Percentiles rank a stretch among this genome's conserved stretches.
phyloP scores from a whole-genome alignment of 768 basidiomycete genomes.

The Leucocoprinus birnbaumii region DNA sequence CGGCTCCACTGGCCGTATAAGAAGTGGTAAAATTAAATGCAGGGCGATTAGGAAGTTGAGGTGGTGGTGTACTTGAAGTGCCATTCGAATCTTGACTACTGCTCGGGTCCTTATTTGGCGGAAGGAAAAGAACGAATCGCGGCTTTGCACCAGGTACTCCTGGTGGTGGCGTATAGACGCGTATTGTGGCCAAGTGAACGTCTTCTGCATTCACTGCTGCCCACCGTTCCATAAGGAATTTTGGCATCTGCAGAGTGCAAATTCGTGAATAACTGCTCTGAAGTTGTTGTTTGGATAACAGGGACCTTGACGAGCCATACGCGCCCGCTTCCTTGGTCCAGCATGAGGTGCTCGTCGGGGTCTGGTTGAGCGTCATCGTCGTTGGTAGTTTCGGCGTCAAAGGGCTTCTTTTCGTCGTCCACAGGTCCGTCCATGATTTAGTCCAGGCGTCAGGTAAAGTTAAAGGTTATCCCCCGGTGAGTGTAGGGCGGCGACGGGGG shows the following conservation, averaged over 20 bases:
- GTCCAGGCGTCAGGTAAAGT: too few species aligned
- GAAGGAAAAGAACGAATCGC: constrained; percentile 65
- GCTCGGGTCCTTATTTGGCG: constrained; percentile 50
- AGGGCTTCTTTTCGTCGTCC: constrained; percentile 73
- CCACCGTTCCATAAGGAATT: constrained; percentile 87
- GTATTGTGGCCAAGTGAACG: constrained; percentile 79
- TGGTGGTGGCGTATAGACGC: constrained; percentile 58
- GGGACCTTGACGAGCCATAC: constrained; percentile 87
- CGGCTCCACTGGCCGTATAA: constrained; percentile 29
- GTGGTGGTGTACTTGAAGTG: constrained; percentile 11
- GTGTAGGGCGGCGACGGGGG: too few species aligned
- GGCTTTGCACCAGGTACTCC: constrained; percentile 41
- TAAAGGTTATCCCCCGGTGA: too few species aligned
- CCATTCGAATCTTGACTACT: constrained; percentile 8
- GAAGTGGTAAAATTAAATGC: constrained; percentile 31
- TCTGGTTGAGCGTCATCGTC: constrained; percentile 72
- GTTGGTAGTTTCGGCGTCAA: constrained; percentile 48
- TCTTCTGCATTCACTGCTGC: constrained; percentile 69
- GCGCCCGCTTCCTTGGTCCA: constrained; percentile 68
- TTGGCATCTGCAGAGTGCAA: constrained; percentile 61
- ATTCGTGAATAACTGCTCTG: constrained; percentile 3
- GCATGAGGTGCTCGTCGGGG: constrained; percentile 80
- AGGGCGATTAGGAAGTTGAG: constrained; percentile 31
- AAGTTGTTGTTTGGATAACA: constrained; percentile 8
- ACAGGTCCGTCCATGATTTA: constrained; percentile 17